Base-by-base conservation (phyloP, 2,329 filamentous ascomycete genomes). In the Emmonsia crescens region DNA sequence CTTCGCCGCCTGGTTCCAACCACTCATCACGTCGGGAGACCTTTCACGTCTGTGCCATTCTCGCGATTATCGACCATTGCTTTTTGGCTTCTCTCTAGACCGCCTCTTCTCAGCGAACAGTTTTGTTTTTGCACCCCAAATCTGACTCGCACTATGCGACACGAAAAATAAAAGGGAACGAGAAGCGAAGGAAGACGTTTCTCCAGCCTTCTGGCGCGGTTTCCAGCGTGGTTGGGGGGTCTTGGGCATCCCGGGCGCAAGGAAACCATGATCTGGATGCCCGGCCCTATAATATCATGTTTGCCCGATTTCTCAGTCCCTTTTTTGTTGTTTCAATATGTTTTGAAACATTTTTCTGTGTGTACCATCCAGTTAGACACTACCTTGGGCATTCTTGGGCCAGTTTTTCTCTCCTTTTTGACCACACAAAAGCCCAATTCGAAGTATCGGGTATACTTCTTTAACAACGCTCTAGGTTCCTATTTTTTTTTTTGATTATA, bases 11-110 rank as follows among this genome's bases (percentile, higher is more conserved):
- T 12, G 10, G 10, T 42, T 59, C 46, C 61, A 56, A 46, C 64
- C 64, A 64, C 44, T 64, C 60, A 65, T 64, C 64, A 62, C 64
- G 64, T 65, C 62, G 59, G 52, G 51, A 56, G 24, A 24, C 42
- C 44, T 51, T 60, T 62, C 60, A 62, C 64, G 64, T 55, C 62
- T 62, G 62, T 46, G 58, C 46, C 44, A 24, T 24, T 61, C 62
- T 62, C 64, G 64, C 60, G 62, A 56, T 56, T 48, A 51, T 59
- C 49, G 31, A 48, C 29, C 36, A 16, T 40, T 51, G n/a, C 33
- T 49, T 49, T 49, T 19, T 59, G 57, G 21, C 57, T 49, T 40
- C 27, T 36, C n/a, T n/a, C 19, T 60, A 57, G 52, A 63, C 62
- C 60, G 59, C 56, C 29, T 57, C 24, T 57, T 64, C 59, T 42